A percentile compares a stretch with the other conserved stretches of the same genome.
phyloP scores from a whole-genome alignment of 345 rosid genomes.

The Ceriops decandra region DNA sequence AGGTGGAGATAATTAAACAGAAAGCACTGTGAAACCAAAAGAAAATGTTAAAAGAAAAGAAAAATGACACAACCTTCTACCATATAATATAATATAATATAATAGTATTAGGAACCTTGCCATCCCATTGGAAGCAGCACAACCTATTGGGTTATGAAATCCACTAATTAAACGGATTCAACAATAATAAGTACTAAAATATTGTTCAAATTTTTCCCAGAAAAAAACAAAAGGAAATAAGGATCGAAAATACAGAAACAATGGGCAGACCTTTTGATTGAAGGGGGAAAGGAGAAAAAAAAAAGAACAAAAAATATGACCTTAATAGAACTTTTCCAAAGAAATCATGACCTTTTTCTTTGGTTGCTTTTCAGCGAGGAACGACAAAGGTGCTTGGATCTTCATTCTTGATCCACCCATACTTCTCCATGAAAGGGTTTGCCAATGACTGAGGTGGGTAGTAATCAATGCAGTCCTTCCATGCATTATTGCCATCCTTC shows the following conservation, averaged over 20 bases:
- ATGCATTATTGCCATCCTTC: slow-evolving; percentile 43
- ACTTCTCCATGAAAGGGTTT: slow-evolving; percentile 82
- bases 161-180: slow-evolving; percentile 15
- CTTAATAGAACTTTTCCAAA: background rate
- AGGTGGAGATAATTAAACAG: background rate
- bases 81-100: background rate
- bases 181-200: slow-evolving; percentile 5
- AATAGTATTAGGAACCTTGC: slow-evolving; percentile 9
- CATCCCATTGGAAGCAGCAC: slow-evolving; percentile 14
- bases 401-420: slow-evolving; percentile 82
- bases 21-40: too few species aligned
- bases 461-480: slow-evolving; percentile 58
- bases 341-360: background rate
- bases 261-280: background rate
- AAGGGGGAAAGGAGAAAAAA: background rate
- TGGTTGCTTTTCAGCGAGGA: slow-evolving; percentile 10
- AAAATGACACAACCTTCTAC: too few species aligned
- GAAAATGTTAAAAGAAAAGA: too few species aligned
- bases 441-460: slow-evolving; percentile 66
- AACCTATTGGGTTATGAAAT: slow-evolving; percentile 22
- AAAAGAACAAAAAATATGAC: background rate
- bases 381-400: slow-evolving; percentile 59
- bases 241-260: background rate
- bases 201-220: background rate
- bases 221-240: background rate